phyloP scores from a whole-genome alignment of 495 filamentous ascomycete species.

The Clohesyomyces aquaticus region DNA sequence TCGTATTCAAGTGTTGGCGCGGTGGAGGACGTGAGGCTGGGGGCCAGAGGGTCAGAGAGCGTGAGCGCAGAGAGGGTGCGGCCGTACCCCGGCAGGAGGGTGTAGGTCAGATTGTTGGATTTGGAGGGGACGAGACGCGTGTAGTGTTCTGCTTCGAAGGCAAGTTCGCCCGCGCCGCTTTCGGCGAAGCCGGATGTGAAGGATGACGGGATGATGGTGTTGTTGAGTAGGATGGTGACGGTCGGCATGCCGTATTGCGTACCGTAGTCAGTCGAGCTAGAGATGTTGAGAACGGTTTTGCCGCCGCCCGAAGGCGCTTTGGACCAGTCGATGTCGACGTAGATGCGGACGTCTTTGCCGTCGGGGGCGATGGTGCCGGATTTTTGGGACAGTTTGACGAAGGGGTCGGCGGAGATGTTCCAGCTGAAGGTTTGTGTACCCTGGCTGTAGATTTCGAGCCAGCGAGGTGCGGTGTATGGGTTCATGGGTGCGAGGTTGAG shows the following conservation, averaged over 20 bases:
- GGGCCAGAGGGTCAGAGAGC: conserved; percentile 57
- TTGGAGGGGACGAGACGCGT: conserved; percentile 42
- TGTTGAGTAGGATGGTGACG: conserved; percentile 63
- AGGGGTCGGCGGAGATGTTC: conserved; percentile 57
- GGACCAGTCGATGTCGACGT: conserved; percentile 65
- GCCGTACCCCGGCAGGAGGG: conserved; percentile 58
- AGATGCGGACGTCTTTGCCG: conserved; percentile 59
- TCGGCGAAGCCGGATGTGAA: conserved; percentile 70
- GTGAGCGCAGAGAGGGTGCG: conserved; percentile 63
- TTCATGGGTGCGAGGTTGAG: conserved; percentile 60
- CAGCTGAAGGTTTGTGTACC: conserved; percentile 64
- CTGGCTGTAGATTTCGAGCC: conserved; percentile 69
- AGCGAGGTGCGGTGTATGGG: conserved; percentile 66
- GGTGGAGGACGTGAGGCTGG: conserved; percentile 51
- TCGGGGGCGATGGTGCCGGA: conserved; percentile 57
- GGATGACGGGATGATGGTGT: conserved; percentile 55
- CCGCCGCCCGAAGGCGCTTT: conserved; percentile 56
- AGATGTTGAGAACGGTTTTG: conserved; percentile 58
- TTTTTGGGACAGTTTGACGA: conserved; percentile 60
- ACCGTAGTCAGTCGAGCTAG: conserved; percentile 57
- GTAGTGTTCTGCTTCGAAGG: conserved; percentile 64
- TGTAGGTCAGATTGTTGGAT: conserved; percentile 46
- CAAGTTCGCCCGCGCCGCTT: conserved; percentile 61
- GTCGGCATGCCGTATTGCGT: conserved; percentile 56
- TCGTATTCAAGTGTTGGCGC: conserved; percentile 67